Evolutionary conservation across 2,329 filamentous ascomycete species (phyloP), one percentile per base, ranked within the genome.

Genomic region (Ceratocystis diversiconidia): DNA sequence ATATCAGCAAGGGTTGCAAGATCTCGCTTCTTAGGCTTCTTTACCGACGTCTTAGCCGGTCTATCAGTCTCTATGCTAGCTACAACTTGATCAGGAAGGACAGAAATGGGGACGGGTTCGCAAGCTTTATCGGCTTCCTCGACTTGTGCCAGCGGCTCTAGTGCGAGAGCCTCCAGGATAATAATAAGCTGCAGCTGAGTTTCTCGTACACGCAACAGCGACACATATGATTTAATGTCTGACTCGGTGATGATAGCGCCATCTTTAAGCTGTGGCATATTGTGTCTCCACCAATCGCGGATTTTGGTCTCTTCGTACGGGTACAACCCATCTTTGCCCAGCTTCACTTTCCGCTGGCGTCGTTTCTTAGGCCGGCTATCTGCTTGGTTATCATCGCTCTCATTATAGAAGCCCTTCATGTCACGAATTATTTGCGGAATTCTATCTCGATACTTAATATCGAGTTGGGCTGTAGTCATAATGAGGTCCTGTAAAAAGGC

Each of bases 101-200:
- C n/a, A 28, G 41, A 5, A 55, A 48, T 63, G 64, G n/a, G 41
- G 52, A 32, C 28, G 5, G 55, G 15, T 4, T 2, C 55, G 30
- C 25, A 15, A 8, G 28, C 77, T 68, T 81, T 79, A 52, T 73
- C 75, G 4, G 71, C 69, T 4, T 78, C 75, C 5, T 77, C 75
- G 1, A 73, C 69, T 1, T 76, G 74, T 32, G 76, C 76, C 36
- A 81, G 70, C 22, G 80, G 79, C 68, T 90, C 87, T 52, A 94
- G 76, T 1, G 88, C 86, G 25, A 92, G 75, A 17, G 90, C 84
- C 71, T 94, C 89, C 5, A 94, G 78, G 63, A 91, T 85, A 41
- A 94, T 73, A 65, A 92, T 90, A 75, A 92, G 84, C 72, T 94
- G 89, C 48, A 92, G 76, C 70, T 92, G 86, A 0, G 88, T 91